Evolutionary conservation across 805 yeast species (phyloP).

Genomic region (Teunomyces cretensis): DNA sequence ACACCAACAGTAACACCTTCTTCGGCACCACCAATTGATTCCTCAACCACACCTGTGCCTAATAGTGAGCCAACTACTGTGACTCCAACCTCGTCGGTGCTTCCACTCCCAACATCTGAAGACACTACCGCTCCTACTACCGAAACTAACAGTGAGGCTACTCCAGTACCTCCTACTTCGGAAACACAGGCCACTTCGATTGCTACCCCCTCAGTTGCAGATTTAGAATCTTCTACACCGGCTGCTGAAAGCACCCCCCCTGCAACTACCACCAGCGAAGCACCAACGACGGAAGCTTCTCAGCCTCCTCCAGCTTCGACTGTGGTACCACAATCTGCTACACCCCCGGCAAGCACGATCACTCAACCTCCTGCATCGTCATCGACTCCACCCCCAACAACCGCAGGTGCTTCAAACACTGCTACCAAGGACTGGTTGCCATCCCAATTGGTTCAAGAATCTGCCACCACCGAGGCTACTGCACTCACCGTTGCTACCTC

Average conservation of each 20-base stretch:
- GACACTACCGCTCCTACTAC: not conserved
- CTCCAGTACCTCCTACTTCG: no score
- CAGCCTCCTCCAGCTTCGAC: no score
- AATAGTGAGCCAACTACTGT: not conserved
- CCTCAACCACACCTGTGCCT: not conserved
- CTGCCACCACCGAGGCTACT: conserved; percentile 14
- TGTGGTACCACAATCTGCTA: not conserved
- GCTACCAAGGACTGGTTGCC: conserved; percentile 35
- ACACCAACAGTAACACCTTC: not conserved
- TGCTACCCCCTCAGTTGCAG: no score
- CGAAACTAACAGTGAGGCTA: no score
- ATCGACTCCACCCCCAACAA: conserved; percentile 8
- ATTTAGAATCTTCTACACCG: no score
- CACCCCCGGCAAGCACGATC: conserved; percentile 7
- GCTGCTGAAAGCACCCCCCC: no score
- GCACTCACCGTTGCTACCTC: conserved; percentile 20
- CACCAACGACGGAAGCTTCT: conserved; percentile 7
- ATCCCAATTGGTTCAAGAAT: conserved; percentile 29
- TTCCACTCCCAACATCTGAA: not conserved
- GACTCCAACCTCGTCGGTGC: not conserved
- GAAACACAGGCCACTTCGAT: no score
- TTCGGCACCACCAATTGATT: not conserved
- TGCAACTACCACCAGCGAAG: not conserved
- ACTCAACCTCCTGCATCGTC: conserved; percentile 8
- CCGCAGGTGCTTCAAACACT: conserved; percentile 5